phyloP scores from a whole-genome alignment of 352 stramenopile genomes.

The Globisporangium megalacanthum region DNA sequence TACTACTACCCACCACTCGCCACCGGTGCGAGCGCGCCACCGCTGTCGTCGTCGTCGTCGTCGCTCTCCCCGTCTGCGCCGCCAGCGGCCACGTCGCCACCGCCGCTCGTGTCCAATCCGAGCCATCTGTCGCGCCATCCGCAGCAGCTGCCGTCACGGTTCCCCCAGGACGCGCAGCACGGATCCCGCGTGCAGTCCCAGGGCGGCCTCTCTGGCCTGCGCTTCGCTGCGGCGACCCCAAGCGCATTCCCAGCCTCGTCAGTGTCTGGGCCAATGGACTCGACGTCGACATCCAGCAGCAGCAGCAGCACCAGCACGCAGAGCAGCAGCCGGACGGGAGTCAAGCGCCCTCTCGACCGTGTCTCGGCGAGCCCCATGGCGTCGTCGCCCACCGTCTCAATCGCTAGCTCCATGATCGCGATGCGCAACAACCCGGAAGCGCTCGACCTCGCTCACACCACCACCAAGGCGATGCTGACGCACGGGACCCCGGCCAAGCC shows the following conservation, averaged over 20 bases:
- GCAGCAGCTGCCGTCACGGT: conserved; percentile 15
- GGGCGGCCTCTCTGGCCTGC: conserved; percentile 4
- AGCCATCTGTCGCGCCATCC: conserved; percentile 9
- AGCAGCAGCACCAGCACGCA: conserved; percentile 4
- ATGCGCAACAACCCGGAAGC: conserved; percentile 35
- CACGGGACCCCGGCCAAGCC: conserved; percentile 11
- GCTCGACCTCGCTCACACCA: conserved; percentile 13
- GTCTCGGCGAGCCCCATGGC: conserved; percentile 16
- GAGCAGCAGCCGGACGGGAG: conserved; percentile 18
- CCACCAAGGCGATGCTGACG: conserved; percentile 17
- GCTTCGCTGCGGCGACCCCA: conserved; percentile 4
- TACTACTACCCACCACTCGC: conserved; percentile 36
- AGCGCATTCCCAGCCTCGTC: conserved; percentile 13
- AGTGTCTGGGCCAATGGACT: conserved; percentile 7
- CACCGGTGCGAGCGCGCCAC: neutral
- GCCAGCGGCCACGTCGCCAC: neutral
- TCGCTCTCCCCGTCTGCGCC: neutral
- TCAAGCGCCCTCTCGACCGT: conserved; percentile 42
- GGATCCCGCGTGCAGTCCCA: neutral
- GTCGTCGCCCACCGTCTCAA: conserved; percentile 35
- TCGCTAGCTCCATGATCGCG: conserved; percentile 65
- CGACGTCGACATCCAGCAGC: conserved; percentile 1
- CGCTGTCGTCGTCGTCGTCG: neutral
- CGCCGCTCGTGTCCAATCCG: conserved; percentile 1
- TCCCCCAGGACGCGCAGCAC: conserved; percentile 11